Evolutionary conservation across 2,329 filamentous ascomycete species (phyloP), one percentile per base, ranked within the genome.

Genomic region (Phoma herbarum): DNA sequence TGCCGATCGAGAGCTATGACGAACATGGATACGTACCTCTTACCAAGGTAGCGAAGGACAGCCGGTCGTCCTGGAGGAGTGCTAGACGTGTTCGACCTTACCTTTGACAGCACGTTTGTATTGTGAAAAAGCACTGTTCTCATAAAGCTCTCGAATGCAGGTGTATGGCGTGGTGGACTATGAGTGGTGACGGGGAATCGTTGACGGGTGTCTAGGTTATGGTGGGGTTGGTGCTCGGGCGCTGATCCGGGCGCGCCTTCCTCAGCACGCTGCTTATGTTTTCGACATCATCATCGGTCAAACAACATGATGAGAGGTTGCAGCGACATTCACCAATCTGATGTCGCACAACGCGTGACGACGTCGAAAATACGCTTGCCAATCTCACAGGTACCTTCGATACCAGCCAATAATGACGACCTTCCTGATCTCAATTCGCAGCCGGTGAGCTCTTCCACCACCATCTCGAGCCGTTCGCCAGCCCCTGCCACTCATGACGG

Each of bases 1-100:
- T 59, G 58, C 69, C 63, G 61, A 74, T 66, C 68, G 64, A 64
- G 69, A 64, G 69, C 57, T 43, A 61, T 60, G 62, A 65, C 65
- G 58, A 59, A 41, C 56, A 41, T 54, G 39, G 31, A 49, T 48
- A 54, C 45, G 44, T 41, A 49, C 26, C 35, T 48, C 46, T 47
- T 26, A 45, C 50, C 44, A 43, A 47, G 39, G 20, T 41, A 45
- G 44, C 44, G 45, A 44, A n/a, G 20, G 54, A 41, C 39, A n/a
- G 56, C 33, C 42, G 50, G n/a, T 25, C 33, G 14, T 8, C 33
- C 39, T 41, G 41, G 22, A 22, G 18, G n/a, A 12, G 26, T 20
- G 33, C 31, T 53, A 42, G 39, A 28, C 25, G 12, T 44, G 26
- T 22, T 26, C 25, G 23, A 20, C 12, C 16, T 35, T 16, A 31